Evolutionary conservation across 73 alveolate species (phyloP).

Genomic region (Urostyla sp.): DNA sequence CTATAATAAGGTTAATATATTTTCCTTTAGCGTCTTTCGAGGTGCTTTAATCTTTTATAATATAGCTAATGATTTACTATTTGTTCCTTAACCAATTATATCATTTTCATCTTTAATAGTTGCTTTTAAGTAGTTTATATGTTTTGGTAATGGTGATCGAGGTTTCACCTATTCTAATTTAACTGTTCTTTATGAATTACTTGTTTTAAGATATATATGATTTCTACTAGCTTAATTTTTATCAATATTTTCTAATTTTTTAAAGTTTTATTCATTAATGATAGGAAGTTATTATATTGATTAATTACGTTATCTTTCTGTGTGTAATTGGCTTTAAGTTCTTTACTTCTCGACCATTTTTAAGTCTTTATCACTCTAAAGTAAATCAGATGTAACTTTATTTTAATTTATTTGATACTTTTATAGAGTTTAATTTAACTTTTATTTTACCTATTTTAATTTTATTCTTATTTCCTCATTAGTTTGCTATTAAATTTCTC

Average conservation of each 20-base stretch:
- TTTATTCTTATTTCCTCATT: not conserved
- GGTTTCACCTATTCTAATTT: not conserved
- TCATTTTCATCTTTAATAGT: too few relatives aligned
- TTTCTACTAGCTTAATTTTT: too few relatives aligned
- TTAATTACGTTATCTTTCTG: too few relatives aligned
- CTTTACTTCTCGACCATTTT: conserved; percentile 5
- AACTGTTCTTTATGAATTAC: not conserved
- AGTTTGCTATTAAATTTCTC: not conserved
- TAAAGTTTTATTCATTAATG: too few relatives aligned
- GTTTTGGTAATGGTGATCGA: not conserved
- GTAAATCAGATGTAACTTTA: conserved; percentile 7
- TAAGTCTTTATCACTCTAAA: conserved; percentile 27
- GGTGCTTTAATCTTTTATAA: not conserved
- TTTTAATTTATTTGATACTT: not conserved
- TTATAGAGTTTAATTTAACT: not conserved
- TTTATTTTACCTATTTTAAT: not conserved
- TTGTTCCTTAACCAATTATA: too few relatives aligned
- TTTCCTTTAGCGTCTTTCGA: too few relatives aligned
- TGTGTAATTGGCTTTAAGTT: conserved; percentile 25
- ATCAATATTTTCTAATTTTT: too few relatives aligned
- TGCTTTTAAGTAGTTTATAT: not conserved
- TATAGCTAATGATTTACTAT: not conserved
- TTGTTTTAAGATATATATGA: not conserved
- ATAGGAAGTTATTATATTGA: too few relatives aligned
- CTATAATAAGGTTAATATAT: too few relatives aligned